A percentile compares a stretch with the other conserved stretches of the same genome.
Evolutionary conservation across 139 green algal genomes (phyloP).

Genomic region (Pleodorina starrii): DNA sequence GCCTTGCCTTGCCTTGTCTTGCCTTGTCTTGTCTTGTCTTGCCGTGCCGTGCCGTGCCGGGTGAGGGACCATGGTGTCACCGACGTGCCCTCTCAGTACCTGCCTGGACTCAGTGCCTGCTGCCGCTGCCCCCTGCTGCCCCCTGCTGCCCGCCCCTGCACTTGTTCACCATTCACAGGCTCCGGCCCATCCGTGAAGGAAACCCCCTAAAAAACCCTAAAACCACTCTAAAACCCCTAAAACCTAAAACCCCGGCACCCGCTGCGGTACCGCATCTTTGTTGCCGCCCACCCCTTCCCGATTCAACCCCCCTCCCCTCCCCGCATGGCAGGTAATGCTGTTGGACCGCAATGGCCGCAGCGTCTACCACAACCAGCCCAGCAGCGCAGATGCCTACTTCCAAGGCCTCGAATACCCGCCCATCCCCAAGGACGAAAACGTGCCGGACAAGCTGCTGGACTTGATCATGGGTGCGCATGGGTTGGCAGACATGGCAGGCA

Average conservation of each 20-base stretch:
- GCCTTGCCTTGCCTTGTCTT: not conserved
- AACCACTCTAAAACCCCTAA: too few species aligned
- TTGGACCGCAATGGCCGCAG: constrained; percentile 73
- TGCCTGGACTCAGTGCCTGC: too few species aligned
- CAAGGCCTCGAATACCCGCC: not conserved
- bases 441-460: constrained; percentile 80
- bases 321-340: constrained; percentile 74
- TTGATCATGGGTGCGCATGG: constrained; percentile 68
- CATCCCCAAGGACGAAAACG: constrained; percentile 68
- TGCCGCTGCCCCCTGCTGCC: too few species aligned
- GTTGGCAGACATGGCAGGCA: not conserved
- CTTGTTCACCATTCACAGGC: not conserved
- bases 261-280: not conserved
- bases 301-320: not conserved
- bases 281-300: not conserved
- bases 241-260: not conserved
- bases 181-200: too few species aligned
- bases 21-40: not conserved
- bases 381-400: constrained; percentile 55
- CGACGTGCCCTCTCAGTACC: too few species aligned
- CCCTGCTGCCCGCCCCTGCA: too few species aligned
- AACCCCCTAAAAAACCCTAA: too few species aligned
- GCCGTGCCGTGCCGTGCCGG: not conserved
- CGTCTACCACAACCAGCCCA: constrained; percentile 69
- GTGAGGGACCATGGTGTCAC: not conserved